Evolutionary conservation across 768 basidiomycete species (phyloP), one percentile per base, ranked within the genome.

Genomic region (Lyophyllum shimeji): DNA sequence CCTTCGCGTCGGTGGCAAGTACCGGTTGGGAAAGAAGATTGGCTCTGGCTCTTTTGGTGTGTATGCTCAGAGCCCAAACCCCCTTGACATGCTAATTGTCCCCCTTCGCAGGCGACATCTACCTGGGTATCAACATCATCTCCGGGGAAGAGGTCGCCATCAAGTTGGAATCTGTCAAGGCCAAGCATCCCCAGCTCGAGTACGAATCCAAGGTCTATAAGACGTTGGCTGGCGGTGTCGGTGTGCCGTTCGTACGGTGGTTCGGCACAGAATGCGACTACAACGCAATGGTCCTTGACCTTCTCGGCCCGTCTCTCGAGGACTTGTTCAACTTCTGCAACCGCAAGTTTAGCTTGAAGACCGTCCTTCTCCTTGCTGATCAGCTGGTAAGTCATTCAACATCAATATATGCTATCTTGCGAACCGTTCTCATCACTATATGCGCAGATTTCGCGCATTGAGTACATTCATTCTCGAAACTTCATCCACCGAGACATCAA

Each of bases 151-250:
- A 98, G 71, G 96, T 98, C 58, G 97, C 95, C 70, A 99, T 99
- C 83, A 99, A 99, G 77, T 92, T 99, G 65, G 97, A 99, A 76
- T 98, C 96, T 1, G 94, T 98, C 73, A 99, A 99, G 75, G 97
- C 97, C 63, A 99, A 99, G 74, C 97, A 99, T 65, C 97, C 97
- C n/a, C 97, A 99, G 76, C 89, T 99, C 67, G 97, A 99, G 73
- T 99, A 99, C 69, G 96, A 99, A 76, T 89, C 88, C 62, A 90
- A 91, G 73, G 90, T 92, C 46, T 90, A 89, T 77, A 98, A 98
- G 86, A 94, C 93, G n/a, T 85, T 99, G 49, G 96, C 97, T 18
- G 97, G 97, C 54, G 97, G 97, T 62, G 97, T 99, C 55, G 97
- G 97, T 50, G 95, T 99, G 11, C 97, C 97, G 7, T 99, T 99